These are phyloP conservation scores for Scheffersomyces spartinae DNA, from an alignment of 805 yeast species.

Conservation along the genomic window DNA sequence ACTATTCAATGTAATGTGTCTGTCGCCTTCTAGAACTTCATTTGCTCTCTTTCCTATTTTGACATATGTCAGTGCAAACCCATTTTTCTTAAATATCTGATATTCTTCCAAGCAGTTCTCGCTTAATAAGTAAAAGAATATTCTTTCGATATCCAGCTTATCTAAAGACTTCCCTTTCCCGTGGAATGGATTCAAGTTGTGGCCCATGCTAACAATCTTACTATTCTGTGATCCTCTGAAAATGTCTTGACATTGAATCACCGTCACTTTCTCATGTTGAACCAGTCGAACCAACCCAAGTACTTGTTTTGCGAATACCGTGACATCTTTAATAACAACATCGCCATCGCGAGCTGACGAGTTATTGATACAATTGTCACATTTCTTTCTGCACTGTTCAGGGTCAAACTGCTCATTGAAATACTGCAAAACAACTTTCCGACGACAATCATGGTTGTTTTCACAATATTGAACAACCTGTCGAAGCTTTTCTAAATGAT, in stretches of 20 bases:
- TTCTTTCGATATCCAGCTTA: conserved; percentile 67
- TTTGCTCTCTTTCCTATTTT: conserved; percentile 47
- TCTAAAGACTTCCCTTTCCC: conserved; percentile 59
- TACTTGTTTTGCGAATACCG: conserved; percentile 48
- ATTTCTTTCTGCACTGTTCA: conserved; percentile 50
- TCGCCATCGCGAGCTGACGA: conserved; percentile 17
- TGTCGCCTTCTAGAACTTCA: conserved; percentile 35
- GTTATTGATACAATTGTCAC: conserved; percentile 70
- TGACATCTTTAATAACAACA: conserved; percentile 53
- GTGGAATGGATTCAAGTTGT: conserved; percentile 46
- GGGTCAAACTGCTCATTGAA: conserved; percentile 77
- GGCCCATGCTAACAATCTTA: conserved; percentile 54
- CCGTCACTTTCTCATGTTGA: conserved; percentile 54
- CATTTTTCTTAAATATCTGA: conserved; percentile 59
- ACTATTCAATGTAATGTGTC: too few species aligned
- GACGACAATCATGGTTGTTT: conserved; percentile 79
- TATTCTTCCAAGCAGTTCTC: conserved; percentile 60
- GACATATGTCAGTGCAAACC: conserved; percentile 73
- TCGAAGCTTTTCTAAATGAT: conserved; percentile 63
- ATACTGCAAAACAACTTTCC: conserved; percentile 80
- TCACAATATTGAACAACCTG: conserved; percentile 90
- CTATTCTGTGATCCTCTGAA: conserved; percentile 59
- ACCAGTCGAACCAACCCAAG: conserved; percentile 46
- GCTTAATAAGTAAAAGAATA: conserved; percentile 67
- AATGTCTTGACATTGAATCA: conserved; percentile 72